Evolutionary conservation across 1,284 basidiomycete species (phyloP).

Genomic region (Rhodotorula sp.): DNA sequence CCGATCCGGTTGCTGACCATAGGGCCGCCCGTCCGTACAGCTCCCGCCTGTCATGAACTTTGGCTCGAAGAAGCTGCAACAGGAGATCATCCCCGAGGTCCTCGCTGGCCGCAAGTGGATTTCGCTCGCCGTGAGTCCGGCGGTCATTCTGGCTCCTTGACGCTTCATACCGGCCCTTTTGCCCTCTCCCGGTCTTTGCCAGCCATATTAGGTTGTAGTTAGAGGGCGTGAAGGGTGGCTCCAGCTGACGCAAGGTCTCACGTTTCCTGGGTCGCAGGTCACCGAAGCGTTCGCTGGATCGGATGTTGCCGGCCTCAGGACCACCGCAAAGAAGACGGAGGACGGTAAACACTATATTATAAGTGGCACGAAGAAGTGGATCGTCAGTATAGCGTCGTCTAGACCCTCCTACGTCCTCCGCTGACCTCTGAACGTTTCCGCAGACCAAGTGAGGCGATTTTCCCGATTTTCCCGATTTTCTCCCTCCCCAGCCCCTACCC

Average conservation of each 20-base stretch:
- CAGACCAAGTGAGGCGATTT: constrained; percentile 45
- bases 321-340: constrained; percentile 70
- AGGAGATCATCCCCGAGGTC: constrained; percentile 75
- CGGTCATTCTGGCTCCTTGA: background rate
- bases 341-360: constrained; percentile 67
- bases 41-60: constrained; percentile 67
- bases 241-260: too few species aligned
- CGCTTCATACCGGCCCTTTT: background rate
- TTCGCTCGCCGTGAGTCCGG: constrained; percentile 61
- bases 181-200: too few species aligned
- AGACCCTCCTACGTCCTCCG: background rate
- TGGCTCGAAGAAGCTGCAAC: constrained; percentile 71
- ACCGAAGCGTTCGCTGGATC: constrained; percentile 75
- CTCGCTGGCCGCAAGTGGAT: constrained; percentile 78
- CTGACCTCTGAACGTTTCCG: background rate
- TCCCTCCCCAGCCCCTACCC: too few species aligned
- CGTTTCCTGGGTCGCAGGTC: constrained; percentile 47
- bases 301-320: constrained; percentile 55
- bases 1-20: background rate
- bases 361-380: constrained; percentile 56
- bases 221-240: too few species aligned
- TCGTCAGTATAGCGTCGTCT: background rate
- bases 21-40: background rate
- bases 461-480: background rate
- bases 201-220: too few species aligned